A percentile compares a stretch with the other conserved stretches of the same genome.
Evolutionary conservation across 2,329 filamentous ascomycete species (phyloP).

Genomic region (Aspergillus phoenicis): DNA sequence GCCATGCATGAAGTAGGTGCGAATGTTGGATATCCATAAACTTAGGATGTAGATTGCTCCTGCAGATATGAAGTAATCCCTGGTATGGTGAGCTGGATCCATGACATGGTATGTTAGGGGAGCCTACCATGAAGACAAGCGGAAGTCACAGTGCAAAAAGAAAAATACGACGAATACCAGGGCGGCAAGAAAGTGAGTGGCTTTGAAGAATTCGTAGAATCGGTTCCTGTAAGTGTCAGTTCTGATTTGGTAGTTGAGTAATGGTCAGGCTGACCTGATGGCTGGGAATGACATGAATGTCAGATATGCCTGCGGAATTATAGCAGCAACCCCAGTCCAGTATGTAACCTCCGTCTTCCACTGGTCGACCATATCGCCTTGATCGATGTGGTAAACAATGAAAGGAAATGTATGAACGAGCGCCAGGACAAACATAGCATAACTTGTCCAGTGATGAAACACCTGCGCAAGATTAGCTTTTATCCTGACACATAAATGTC

Average conservation of each 20-base stretch:
- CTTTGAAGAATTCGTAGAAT: constrained; percentile 65
- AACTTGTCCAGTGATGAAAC: constrained; percentile 58
- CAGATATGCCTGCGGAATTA: constrained; percentile 58
- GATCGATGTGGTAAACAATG: constrained; percentile 55
- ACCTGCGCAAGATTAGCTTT: constrained; percentile 15
- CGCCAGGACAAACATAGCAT: constrained; percentile 59
- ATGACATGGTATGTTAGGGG: background rate
- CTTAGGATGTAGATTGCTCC: constrained; percentile 55
- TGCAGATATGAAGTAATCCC: constrained; percentile 64
- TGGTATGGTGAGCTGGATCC: constrained; percentile 21
- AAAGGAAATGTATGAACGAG: constrained; percentile 64
- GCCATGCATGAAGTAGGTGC: constrained; percentile 56
- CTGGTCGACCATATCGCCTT: constrained; percentile 51
- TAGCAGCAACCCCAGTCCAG: constrained; percentile 59
- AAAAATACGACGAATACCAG: constrained; percentile 61
- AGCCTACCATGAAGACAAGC: constrained; percentile 55
- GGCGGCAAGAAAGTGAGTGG: constrained; percentile 56
- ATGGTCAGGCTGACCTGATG: constrained; percentile 34
- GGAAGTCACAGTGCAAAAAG: constrained; percentile 63
- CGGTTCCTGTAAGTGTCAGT: constrained; percentile 45
- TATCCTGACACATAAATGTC: background rate
- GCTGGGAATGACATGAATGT: constrained; percentile 57
- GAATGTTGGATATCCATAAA: constrained; percentile 50
- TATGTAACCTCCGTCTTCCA: constrained; percentile 53
- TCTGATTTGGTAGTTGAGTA: background rate